Evolutionary conservation across 352 stramenopile genomes (phyloP), one percentile per base, ranked within the genome.

Genomic region (Phytopythium montanum): DNA sequence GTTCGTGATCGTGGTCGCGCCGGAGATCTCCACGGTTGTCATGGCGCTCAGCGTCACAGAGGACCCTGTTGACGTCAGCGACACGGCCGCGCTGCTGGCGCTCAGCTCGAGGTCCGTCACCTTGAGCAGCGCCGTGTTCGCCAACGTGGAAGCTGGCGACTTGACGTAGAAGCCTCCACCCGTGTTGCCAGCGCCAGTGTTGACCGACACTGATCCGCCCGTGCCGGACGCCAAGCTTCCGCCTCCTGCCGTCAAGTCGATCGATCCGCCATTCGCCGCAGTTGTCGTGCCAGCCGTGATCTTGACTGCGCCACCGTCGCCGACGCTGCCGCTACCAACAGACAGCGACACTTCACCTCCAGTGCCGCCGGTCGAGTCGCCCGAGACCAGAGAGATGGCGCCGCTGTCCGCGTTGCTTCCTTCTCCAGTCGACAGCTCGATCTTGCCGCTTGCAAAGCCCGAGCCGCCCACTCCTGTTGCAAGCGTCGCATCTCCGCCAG

Each of bases 281-380:
- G 70, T 75, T 16, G 75, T 75, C 26, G 71, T 75, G 7, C 79
- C 80, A 39, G 73, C 75, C 42, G 59, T 67, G 39, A 85, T 66
- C n/a, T 65, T 75, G 23, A 87, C 55, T 21, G 59, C 58, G 23
- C 74, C 70, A 39, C 75, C 75, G 23, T 69, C 34, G 9, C 65
- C 70, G 9, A 57, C 69, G 44, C 60, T 49, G n/a, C 73, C 69
- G 49, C 53, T 62, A 34, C 66, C 72, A 58, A 86, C 73, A n/a
- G 59, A 60, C 14, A 86, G 23, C 9, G 52, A 51, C 41, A 86
- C 71, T 45, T 59, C 44, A 34, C 79, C 79, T 61, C 70, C 76
- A 13, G 31, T 54, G 34, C 68, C 72, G n/a, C 70, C 73, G 34
- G 28, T 57, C 34, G 69, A 65, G 31, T 36, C 58, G 21, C 66